phyloP scores from a whole-genome alignment of 1,139 yeast species.

The Candida labiduridarum region DNA sequence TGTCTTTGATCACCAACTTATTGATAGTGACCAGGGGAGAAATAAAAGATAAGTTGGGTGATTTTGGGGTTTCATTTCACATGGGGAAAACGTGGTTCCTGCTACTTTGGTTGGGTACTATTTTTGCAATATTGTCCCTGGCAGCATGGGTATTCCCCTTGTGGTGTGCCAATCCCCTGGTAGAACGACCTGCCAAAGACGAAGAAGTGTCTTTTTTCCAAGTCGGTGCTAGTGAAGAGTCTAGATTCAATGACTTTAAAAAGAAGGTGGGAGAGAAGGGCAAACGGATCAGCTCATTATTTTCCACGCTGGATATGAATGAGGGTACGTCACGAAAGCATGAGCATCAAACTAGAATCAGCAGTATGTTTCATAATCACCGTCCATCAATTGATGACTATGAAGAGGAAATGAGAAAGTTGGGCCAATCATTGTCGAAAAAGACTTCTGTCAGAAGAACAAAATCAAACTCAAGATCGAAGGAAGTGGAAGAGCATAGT shows the following conservation, averaged over 20 bases:
- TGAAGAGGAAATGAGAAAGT: conserved; percentile 32
- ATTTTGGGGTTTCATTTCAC: conserved; percentile 47
- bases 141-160: conserved; percentile 42
- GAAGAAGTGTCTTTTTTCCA: conserved; percentile 2
- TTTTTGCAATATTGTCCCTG: conserved; percentile 26
- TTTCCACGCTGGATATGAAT: not conserved
- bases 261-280: not conserved
- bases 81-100: conserved; percentile 46
- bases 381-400: conserved; percentile 3
- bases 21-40: conserved; percentile 26
- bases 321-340: not conserved
- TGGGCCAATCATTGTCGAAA: conserved; percentile 36
- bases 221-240: not conserved
- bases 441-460: conserved; percentile 30
- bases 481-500: conserved; percentile 12
- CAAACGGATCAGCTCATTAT: conserved; percentile 1
- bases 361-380: conserved; percentile 3
- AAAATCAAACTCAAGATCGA: conserved; percentile 13
- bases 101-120: conserved; percentile 40
- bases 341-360: not conserved
- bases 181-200: not conserved
- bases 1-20: conserved; percentile 29
- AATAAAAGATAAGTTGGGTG: conserved; percentile 35
- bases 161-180: conserved; percentile 47
- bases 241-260: not conserved